Base-by-base conservation (phyloP, 2,329 filamentous ascomycete genomes). In the Paraconiothyrium sp. region DNA sequence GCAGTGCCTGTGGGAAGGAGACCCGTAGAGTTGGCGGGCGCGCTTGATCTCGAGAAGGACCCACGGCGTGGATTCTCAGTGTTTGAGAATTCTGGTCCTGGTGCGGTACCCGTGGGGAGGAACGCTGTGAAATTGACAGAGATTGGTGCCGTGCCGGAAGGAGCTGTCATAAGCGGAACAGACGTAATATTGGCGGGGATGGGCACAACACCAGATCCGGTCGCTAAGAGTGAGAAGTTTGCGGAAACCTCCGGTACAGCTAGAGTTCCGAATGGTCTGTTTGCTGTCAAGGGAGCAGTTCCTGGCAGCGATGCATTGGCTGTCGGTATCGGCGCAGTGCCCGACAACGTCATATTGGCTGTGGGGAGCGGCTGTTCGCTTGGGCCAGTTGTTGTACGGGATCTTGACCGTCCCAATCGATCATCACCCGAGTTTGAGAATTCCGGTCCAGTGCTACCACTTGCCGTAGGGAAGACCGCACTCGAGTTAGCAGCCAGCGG, bases 1-100 rank as follows among this genome's bases (percentile, higher is more conserved):
- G 57, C 54, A 2, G 62, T 63, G 14, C 55, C 55, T 7, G 58
- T 44, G 30, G 55, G 46, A 20, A 41, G 52, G 41, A 54, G 54
- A 24, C 30, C 30, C 22, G 52, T 55, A 10, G 52, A 55, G 11
- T 55, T 55, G 32, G 43, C 41, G 7, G 61, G 49, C 6, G 54
- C 4, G 43, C 44, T 55, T 34, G 52, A 35, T 50, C 39, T 41
- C 16, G 39, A 41, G 14, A 41, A 4, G 39, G 39, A 41, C 16
- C 39, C 39, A 16, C 39, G 39, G 14, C 39, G 39, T 41, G 39
- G 39, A n/a, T 16, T 16, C 9, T 41, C 39, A n/a, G 13, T 41
- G 14, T 41, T 41, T 16, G 39, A 41, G 39, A 41, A 41, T 3
- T 41, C 39, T 8, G 39, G 39, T n/a, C 39, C 39, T 16, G 39